Evolutionary conservation across 2,329 filamentous ascomycete genomes (phyloP), one percentile per base, ranked within the genome.

Genomic region (Botrytis byssoidea): DNA sequence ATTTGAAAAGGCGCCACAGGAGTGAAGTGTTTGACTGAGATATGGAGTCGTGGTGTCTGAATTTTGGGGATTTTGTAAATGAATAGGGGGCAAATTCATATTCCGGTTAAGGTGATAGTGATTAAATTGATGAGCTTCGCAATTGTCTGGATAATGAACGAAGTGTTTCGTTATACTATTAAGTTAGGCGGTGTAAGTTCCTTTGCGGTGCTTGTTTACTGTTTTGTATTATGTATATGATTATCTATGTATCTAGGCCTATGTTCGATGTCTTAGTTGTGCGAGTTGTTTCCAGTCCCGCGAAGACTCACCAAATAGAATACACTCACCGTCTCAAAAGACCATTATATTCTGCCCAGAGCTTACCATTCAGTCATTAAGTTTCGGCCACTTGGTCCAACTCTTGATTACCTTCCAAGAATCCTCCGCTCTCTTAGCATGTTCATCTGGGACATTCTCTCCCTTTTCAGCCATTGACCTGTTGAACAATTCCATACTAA

Each of bases 401-500:
- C 64, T 65, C 57, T 74, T 37, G 2, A 75, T 65, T 68, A 74
- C 16, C 12, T 25, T n/a, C 88, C 88, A 91, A 14, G 86, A 83
- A 35, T 80, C 80, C 2, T 82, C 83, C 0, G 85, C 89, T 42
- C 89, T 82, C 63, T 77, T 77, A 4, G 89, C 88, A 82, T 89
- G 85, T 73, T 86, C 83, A 51, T 81, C 81, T 0, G 88, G 86
- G 4, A 89, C 85, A 0, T 76, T 76, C 1, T 82, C 73, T 12
- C 83, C 83, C 9, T 82, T 76, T 67, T 87, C 84, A 10, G 83
- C 80, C 81, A 90, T 84, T 10, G 82, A 85, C 51, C 86, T 82
- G 61, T 85, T 87, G 79, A 90, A 91, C 40, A 91, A 76, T 81
- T 91, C 88, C 79, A 89, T 85, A 75, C 85, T 88, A 32, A 90